Percentiles rank a stretch among this genome's conserved stretches.
These are phyloP conservation scores for Stipa capillata DNA, from an alignment of 176 grass and related monocot genomes.

Conservation along the genomic window DNA sequence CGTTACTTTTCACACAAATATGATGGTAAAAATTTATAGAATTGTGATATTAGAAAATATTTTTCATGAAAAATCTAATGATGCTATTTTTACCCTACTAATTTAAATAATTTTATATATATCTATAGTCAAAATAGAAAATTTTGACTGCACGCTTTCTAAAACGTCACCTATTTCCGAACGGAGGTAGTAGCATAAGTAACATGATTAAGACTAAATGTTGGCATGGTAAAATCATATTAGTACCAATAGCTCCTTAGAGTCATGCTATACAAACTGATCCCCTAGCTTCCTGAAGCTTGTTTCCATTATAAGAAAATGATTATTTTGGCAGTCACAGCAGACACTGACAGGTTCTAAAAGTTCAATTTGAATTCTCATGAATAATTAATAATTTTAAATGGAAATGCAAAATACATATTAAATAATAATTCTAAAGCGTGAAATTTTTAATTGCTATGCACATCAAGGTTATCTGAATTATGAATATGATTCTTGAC, in stretches of 20 bases:
- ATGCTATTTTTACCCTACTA: too few relatives aligned
- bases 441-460: neutral
- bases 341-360: neutral
- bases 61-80: too few relatives aligned
- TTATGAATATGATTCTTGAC: neutral
- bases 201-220: neutral
- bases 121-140: too few relatives aligned
- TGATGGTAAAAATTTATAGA: too few relatives aligned
- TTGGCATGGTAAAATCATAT: neutral
- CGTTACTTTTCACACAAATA: too few relatives aligned
- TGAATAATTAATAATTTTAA: neutral
- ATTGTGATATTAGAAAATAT: too few relatives aligned
- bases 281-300: neutral
- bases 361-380: neutral
- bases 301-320: neutral
- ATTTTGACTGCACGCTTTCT: too few relatives aligned
- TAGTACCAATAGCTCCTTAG: neutral
- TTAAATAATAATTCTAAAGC: neutral
- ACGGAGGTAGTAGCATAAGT: too few relatives aligned
- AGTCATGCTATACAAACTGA: neutral
- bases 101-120: too few relatives aligned
- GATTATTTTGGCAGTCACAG: neutral
- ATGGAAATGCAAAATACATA: neutral
- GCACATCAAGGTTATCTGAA: neutral
- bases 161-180: too few relatives aligned